Evolutionary conservation across 2,329 filamentous ascomycete species (phyloP).

Genomic region (Colletotrichum sidae): DNA sequence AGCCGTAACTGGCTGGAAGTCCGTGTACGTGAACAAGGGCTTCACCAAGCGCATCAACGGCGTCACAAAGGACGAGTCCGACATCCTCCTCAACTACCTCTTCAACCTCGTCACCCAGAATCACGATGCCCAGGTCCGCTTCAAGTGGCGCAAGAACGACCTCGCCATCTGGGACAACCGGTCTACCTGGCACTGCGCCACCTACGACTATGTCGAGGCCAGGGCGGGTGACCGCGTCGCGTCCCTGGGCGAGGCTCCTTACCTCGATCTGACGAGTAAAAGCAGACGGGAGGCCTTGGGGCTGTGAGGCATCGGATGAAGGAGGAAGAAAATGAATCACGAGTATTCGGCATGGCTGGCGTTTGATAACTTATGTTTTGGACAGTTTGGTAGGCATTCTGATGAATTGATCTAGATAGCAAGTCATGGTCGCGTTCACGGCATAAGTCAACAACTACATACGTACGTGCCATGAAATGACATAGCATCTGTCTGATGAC

Average conservation of each 20-base stretch:
- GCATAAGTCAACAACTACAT: too few species aligned
- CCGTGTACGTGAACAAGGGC: constrained; percentile 61
- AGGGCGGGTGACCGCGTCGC: constrained; percentile 56
- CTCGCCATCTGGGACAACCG: constrained; percentile 76
- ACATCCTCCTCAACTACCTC: constrained; percentile 61
- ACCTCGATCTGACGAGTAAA: constrained; percentile 51
- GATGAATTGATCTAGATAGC: too few species aligned
- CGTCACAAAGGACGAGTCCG: constrained; percentile 64
- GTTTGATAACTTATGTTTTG: not conserved
- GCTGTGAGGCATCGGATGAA: constrained; percentile 19
- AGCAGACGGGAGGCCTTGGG: constrained; percentile 53
- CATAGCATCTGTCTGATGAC: too few species aligned
- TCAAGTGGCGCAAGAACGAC: constrained; percentile 64
- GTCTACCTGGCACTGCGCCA: constrained; percentile 63
- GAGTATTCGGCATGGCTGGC: constrained; percentile 1
- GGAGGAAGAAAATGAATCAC: not conserved
- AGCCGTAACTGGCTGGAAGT: constrained; percentile 68
- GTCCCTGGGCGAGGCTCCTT: constrained; percentile 57
- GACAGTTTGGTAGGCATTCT: too few species aligned
- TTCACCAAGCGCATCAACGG: constrained; percentile 68
- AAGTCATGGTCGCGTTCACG: too few species aligned
- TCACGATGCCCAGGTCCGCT: constrained; percentile 68
- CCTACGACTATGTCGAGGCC: constrained; percentile 67
- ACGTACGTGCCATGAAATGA: too few species aligned
- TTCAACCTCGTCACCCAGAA: constrained; percentile 63